Percentiles rank a stretch among this genome's conserved stretches.
phyloP scores from a whole-genome alignment of 2,329 filamentous ascomycete species.

The Parascedosporium putredinis region DNA sequence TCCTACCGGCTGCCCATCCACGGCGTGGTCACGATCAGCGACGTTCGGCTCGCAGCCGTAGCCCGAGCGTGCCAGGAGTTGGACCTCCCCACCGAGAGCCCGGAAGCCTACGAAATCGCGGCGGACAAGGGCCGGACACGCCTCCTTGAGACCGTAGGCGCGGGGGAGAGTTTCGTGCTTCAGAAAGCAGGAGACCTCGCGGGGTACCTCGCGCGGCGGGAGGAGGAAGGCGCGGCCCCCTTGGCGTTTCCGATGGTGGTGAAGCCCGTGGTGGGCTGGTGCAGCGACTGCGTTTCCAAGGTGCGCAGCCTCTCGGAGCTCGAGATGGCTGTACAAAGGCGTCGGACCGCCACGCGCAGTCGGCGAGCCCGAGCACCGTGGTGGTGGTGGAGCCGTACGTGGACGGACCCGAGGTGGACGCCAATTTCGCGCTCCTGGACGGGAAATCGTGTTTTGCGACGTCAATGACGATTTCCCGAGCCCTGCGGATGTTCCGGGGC shows the following conservation, averaged over 20 bases:
- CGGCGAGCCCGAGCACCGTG: constrained; percentile 13
- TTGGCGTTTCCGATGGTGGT: constrained; percentile 22
- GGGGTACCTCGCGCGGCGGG: constrained; percentile 7
- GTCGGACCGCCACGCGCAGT: constrained; percentile 12
- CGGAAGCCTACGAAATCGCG: constrained; percentile 18
- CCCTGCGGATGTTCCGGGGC: constrained; percentile 2
- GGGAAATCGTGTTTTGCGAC: constrained; percentile 29
- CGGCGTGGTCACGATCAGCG: constrained; percentile 25
- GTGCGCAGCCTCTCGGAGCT: constrained; percentile 19
- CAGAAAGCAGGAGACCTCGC: constrained; percentile 12
- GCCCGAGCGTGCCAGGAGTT: constrained; percentile 22
- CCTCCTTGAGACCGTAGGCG: constrained; percentile 13
- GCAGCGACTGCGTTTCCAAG: constrained; percentile 21
- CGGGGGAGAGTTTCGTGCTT: constrained; percentile 12
- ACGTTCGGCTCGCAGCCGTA: constrained; percentile 18
- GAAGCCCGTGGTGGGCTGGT: constrained; percentile 25
- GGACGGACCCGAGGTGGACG: constrained; percentile 30
- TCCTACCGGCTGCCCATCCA: constrained; percentile 18
- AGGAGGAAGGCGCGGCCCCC: neutral
- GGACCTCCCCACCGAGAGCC: constrained; percentile 19
- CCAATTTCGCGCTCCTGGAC: constrained; percentile 27
- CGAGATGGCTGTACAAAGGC: constrained; percentile 14
- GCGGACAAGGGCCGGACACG: constrained; percentile 21
- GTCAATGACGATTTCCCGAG: constrained; percentile 27
- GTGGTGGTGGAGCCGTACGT: constrained; percentile 28